Evolutionary conservation across 331 rosid genomes (phyloP), one percentile per base, ranked within the genome.

Genomic region (Prunus yedoensis): DNA sequence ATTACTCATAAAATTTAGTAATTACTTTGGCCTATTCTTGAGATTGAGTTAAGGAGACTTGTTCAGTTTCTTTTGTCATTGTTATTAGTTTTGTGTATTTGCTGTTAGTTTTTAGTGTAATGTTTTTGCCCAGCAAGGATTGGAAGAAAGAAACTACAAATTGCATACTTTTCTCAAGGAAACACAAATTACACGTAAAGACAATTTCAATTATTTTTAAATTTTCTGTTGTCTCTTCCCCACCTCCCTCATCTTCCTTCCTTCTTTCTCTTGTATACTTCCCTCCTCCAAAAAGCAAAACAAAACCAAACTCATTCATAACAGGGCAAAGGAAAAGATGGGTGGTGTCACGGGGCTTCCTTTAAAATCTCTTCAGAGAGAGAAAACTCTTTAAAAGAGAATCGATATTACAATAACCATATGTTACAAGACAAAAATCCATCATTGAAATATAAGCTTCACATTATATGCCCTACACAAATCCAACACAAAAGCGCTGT

Each of bases 401-500:
- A 6, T 38, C 43, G 9, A 6, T 38, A 57, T n/a, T 21, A 57
- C 62, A 58, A 58, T 20, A 1, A 58, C 8, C 63, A 58, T 58
- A 58, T 23, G 38, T 13, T 63, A 15, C 25, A 16, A 63, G 23
- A 14, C 46, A 73, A 23, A 58, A 25, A 8, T 54, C 21, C 54
- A 56, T 20, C 57, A 73, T 46, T 51, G 50, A 4, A 61, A 23
- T 17, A 77, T 4, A 25, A 62, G 8, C 12, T 61, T 70, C 66
- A 41, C 61, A 41, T 65, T 78, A 63, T 52, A 77, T 47, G 35
- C 81, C 66, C 81, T 80, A 81, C 59, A 23, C 66, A 65, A 73
- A 59, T 77, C 64, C 80, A 79, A 83, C 32, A 82, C 23, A 78
- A 76, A 79, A 30, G 78, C 74, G 70, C 73, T 71, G 63, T 77